phyloP scores from a whole-genome alignment of 257 asterid species.

The Hygrophila difformis region DNA sequence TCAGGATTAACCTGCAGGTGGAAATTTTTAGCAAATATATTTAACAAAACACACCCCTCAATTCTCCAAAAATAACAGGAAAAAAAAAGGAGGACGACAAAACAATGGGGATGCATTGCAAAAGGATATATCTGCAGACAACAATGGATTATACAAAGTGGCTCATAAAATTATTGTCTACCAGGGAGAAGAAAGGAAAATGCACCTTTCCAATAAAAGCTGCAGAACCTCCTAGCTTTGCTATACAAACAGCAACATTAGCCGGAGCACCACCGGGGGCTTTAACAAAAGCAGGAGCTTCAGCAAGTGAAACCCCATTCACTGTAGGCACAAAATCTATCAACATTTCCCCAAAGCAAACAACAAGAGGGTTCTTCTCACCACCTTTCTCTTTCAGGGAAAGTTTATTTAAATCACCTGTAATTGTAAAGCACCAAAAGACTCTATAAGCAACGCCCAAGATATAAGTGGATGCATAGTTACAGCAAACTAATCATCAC shows the following conservation, averaged over 20 bases:
- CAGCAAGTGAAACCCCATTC: conserved; percentile 80
- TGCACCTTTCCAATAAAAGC: conserved; percentile 85
- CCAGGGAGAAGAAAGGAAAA: conserved; percentile 1
- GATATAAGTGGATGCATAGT: conserved; percentile 6
- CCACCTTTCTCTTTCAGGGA: conserved; percentile 35
- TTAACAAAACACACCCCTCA: no score
- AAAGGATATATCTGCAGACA: not conserved
- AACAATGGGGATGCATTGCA: not conserved
- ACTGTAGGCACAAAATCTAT: conserved; percentile 91
- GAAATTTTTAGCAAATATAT: not conserved
- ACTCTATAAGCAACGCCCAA: conserved; percentile 7
- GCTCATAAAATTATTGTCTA: no score
- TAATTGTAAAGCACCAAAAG: conserved; percentile 24
- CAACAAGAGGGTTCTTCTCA: conserved; percentile 36
- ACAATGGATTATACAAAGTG: no score
- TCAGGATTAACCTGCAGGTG: not conserved
- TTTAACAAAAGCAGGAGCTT: conserved; percentile 81
- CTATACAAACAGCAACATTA: conserved; percentile 78
- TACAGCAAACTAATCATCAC: not conserved
- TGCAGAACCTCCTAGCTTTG: conserved; percentile 82
- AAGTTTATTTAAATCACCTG: conserved; percentile 44
- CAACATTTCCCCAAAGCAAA: conserved; percentile 90
- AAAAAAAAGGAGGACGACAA: not conserved
- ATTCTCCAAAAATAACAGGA: not conserved
- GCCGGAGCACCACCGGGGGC: conserved; percentile 96